Evolutionary conservation across 1,284 basidiomycete species (phyloP).

Genomic region (Leccinum subrobustum): DNA sequence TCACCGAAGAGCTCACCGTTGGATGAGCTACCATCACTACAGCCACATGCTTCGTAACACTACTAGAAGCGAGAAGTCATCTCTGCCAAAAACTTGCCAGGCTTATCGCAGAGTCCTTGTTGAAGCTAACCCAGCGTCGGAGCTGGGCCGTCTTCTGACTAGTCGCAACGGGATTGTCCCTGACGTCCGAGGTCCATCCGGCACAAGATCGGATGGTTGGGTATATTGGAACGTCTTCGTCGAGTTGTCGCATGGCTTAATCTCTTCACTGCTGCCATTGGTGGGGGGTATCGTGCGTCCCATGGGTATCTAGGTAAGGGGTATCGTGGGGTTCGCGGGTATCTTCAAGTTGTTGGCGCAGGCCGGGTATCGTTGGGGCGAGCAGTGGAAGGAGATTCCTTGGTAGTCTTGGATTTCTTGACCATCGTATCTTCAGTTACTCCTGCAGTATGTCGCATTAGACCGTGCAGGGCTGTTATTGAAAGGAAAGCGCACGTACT

Average conservation of each 20-base stretch:
- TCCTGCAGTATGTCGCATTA: neutral
- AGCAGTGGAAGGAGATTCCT: conserved; percentile 1
- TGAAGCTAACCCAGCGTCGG: conserved; percentile 1
- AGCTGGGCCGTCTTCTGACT: conserved; percentile 5
- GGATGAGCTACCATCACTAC: neutral
- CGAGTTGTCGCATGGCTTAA: neutral
- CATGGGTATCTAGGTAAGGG: conserved; percentile 10
- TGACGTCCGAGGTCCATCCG: conserved; percentile 4
- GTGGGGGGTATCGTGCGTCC: neutral
- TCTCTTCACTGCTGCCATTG: neutral
- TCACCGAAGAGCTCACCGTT: conserved; percentile 6
- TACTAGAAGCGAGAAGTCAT: neutral
- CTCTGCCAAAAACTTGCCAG: conserved; percentile 13
- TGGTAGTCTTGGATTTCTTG: neutral
- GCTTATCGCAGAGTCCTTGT: conserved; percentile 1
- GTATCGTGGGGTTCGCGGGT: conserved; percentile 5
- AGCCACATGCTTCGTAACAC: conserved; percentile 1
- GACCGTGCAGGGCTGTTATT: neutral
- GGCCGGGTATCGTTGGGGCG: conserved; percentile 1
- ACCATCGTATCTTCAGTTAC: neutral
- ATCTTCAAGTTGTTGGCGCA: conserved; percentile 7
- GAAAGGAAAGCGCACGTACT: conserved; percentile 5
- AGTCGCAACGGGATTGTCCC: conserved; percentile 1
- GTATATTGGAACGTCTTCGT: conserved; percentile 8
- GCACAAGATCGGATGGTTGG: conserved; percentile 1